Evolutionary conservation across 2,329 filamentous ascomycete species (phyloP).

Genomic region (Fusarium sp.): DNA sequence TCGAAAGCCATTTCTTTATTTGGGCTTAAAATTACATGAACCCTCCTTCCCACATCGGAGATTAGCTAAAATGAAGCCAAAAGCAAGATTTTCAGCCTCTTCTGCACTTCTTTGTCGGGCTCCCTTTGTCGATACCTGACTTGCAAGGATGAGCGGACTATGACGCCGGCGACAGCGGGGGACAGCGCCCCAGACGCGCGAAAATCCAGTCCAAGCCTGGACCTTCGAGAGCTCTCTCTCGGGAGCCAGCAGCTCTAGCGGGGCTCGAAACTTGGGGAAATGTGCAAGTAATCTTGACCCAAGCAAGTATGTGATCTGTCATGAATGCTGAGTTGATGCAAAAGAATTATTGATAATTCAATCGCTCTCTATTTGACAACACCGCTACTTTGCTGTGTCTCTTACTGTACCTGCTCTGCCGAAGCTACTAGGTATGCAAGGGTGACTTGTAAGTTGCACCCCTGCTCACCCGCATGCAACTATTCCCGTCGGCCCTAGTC

Average conservation of each 20-base stretch:
- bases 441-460: slow-evolving; percentile 15
- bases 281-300: neutral
- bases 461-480: slow-evolving; percentile 21
- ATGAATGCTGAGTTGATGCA: neutral
- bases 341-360: neutral
- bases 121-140: slow-evolving; percentile 41
- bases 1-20: neutral
- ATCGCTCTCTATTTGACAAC: neutral
- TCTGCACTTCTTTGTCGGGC: slow-evolving; percentile 23
- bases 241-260: slow-evolving; percentile 14
- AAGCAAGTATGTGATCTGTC: neutral
- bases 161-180: slow-evolving; percentile 40
- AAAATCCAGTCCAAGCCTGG: slow-evolving; percentile 21
- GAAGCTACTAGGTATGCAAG: neutral
- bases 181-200: slow-evolving; percentile 25
- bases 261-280: neutral
- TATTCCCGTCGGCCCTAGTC: slow-evolving; percentile 28
- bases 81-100: neutral
- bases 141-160: slow-evolving; percentile 35
- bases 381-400: neutral
- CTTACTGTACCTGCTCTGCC: neutral
- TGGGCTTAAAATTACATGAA: neutral
- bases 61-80: slow-evolving; percentile 2
- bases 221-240: slow-evolving; percentile 9
- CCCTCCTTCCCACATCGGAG: neutral